Evolutionary conservation across 305 asterid genomes (phyloP).

Genomic region (Fraxinus greggii): DNA sequence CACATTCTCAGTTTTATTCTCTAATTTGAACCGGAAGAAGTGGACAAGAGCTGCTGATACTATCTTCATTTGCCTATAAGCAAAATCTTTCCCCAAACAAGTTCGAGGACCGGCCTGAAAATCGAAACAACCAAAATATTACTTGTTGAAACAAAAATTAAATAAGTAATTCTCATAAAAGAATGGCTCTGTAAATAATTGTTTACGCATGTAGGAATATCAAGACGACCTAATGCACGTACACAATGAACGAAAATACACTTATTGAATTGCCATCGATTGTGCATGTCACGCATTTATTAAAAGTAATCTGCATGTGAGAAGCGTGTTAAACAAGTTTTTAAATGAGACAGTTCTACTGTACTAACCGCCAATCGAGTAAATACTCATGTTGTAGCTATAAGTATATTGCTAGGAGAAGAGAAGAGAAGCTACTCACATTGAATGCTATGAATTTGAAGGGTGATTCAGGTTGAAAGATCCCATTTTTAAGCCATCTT

Average conservation of each 20-base stretch:
- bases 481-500: constrained; percentile 67
- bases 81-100: constrained; percentile 69
- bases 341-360: neutral
- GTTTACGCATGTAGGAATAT: neutral
- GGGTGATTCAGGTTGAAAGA: constrained; percentile 63
- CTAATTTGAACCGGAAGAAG: constrained; percentile 53
- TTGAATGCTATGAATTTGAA: constrained; percentile 70
- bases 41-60: constrained; percentile 47
- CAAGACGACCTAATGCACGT: neutral
- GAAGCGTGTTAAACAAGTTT: neutral
- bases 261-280: neutral
- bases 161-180: neutral
- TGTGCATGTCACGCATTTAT: neutral
- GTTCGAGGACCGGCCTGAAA: constrained; percentile 71
- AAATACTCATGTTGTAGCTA: neutral
- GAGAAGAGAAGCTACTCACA: constrained; percentile 30
- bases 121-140: neutral
- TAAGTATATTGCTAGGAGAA: neutral
- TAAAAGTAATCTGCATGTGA: neutral
- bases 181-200: neutral
- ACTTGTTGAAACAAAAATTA: neutral
- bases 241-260: neutral
- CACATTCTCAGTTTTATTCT: constrained; percentile 39
- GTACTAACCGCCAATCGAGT: neutral
- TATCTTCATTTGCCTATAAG: constrained; percentile 76